phyloP scores from a whole-genome alignment of 2,329 filamentous ascomycete species.

The Alternaria arbusti region DNA sequence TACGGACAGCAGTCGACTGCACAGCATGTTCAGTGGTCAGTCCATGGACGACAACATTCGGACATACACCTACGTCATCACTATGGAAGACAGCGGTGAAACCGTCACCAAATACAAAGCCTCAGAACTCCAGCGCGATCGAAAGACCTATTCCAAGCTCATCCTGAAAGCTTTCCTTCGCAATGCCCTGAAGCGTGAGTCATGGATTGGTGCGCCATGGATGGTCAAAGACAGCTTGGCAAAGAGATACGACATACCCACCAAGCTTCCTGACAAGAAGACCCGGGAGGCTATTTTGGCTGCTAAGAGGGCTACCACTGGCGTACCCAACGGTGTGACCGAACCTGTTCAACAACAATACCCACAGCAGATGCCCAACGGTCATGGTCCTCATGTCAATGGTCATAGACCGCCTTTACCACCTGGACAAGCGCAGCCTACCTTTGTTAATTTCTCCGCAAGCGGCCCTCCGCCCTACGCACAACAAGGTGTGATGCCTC shows the following conservation, averaged over 20 bases:
- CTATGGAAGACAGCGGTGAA: slow-evolving; percentile 41
- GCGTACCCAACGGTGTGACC: slow-evolving; percentile 41
- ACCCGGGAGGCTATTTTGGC: slow-evolving; percentile 45
- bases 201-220: slow-evolving; percentile 97
- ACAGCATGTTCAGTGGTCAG: slow-evolving; percentile 36
- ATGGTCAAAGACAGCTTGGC: slow-evolving; percentile 88
- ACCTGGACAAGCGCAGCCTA: slow-evolving; percentile 44
- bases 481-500: slow-evolving; percentile 58
- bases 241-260: slow-evolving; percentile 84
- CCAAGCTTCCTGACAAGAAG: slow-evolving; percentile 69
- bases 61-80: slow-evolving; percentile 41
- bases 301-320: slow-evolving; percentile 70
- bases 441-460: slow-evolving; percentile 59
- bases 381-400: slow-evolving; percentile 26
- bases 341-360: slow-evolving; percentile 29
- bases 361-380: slow-evolving; percentile 24
- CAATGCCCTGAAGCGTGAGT: slow-evolving; percentile 87
- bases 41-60: slow-evolving; percentile 37
- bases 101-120: slow-evolving; percentile 56
- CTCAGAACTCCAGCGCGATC: slow-evolving; percentile 78
- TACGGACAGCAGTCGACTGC: slow-evolving; percentile 37
- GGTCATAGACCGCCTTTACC: slow-evolving; percentile 22
- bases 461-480: slow-evolving; percentile 67
- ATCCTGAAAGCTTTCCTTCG: slow-evolving; percentile 94
- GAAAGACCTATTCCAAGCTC: slow-evolving; percentile 92